phyloP scores from a whole-genome alignment of 2,329 filamentous ascomycete species.

The Monilinia fructicola region DNA sequence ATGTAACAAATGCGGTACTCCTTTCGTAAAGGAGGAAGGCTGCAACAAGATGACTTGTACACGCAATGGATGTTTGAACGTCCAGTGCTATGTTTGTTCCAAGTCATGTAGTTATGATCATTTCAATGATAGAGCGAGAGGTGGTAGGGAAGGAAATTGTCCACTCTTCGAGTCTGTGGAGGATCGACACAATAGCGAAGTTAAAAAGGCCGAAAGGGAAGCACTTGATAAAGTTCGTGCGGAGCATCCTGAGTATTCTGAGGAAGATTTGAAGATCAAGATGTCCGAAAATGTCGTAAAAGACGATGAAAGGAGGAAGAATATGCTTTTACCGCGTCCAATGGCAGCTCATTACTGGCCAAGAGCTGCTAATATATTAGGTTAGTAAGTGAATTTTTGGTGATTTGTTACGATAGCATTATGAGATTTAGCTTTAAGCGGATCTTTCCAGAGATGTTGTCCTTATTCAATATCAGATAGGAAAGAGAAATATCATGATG shows the following conservation, averaged over 20 bases:
- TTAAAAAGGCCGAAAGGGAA: conserved; percentile 58
- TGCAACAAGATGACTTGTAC: conserved; percentile 84
- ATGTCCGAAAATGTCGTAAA: conserved; percentile 54
- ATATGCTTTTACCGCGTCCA: conserved; percentile 19
- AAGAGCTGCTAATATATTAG: neutral
- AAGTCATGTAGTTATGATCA: conserved; percentile 65
- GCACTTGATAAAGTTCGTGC: conserved; percentile 55
- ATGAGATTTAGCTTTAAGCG: neutral
- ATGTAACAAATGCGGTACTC: conserved; percentile 64
- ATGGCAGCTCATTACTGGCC: neutral
- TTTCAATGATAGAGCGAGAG: conserved; percentile 57
- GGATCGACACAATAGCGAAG: conserved; percentile 61
- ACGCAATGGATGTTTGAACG: conserved; percentile 50
- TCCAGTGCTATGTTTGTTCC: conserved; percentile 71
- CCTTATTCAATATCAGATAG: neutral
- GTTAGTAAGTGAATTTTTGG: conserved; percentile 11
- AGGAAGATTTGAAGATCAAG: conserved; percentile 57
- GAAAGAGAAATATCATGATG: conserved; percentile 3
- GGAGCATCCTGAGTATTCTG: conserved; percentile 61
- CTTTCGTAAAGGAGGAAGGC: conserved; percentile 74
- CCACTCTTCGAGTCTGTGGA: conserved; percentile 65
- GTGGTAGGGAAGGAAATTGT: conserved; percentile 57
- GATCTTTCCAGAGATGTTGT: neutral
- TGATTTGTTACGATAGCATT: neutral
- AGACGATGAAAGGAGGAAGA: conserved; percentile 43